Conservation (phyloP, 257 asterid species). For the Cruciata laevipes region DNA sequence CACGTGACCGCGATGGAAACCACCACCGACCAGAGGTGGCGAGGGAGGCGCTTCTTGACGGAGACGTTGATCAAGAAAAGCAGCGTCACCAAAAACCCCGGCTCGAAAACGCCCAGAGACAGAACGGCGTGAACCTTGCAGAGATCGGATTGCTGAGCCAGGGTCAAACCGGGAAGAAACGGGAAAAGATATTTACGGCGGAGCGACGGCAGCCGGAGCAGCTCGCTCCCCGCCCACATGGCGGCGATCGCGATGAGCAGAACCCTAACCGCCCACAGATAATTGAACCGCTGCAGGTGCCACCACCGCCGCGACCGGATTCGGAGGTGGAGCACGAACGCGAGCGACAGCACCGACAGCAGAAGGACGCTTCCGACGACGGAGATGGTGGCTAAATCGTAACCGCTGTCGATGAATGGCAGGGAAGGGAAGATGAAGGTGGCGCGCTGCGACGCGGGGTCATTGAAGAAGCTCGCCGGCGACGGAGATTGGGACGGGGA, state of each 20-base stretch:
- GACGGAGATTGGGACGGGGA: constrained; percentile 9
- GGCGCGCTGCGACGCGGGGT: not conserved
- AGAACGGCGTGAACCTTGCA: constrained; percentile 64
- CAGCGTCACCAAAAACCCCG: constrained; percentile 59
- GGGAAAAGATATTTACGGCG: constrained; percentile 28
- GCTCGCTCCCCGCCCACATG: constrained; percentile 47
- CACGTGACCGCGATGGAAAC: constrained; percentile 27
- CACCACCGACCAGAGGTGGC: constrained; percentile 31
- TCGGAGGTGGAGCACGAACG: constrained; percentile 39
- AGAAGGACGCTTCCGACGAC: constrained; percentile 33
- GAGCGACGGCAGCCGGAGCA: constrained; percentile 39
- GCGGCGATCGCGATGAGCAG: constrained; percentile 44
- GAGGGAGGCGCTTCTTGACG: constrained; percentile 30
- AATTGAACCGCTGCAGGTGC: constrained; percentile 50
- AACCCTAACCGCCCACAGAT: constrained; percentile 57
- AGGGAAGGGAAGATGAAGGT: constrained; percentile 12
- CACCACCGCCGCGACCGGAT: constrained; percentile 37
- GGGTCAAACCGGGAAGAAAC: constrained; percentile 25
- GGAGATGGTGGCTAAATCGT: constrained; percentile 37
- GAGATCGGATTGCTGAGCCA: constrained; percentile 36
- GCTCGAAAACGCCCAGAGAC: constrained; percentile 60
- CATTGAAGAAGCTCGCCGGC: not conserved
- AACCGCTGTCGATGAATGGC: constrained; percentile 25
- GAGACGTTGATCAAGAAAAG: constrained; percentile 59
- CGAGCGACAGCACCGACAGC: constrained; percentile 39